A percentile compares a stretch with the other conserved stretches of the same genome.
These are phyloP conservation scores for Mycena crocata DNA, from an alignment of 768 basidiomycete genomes.

Conservation along the genomic window DNA sequence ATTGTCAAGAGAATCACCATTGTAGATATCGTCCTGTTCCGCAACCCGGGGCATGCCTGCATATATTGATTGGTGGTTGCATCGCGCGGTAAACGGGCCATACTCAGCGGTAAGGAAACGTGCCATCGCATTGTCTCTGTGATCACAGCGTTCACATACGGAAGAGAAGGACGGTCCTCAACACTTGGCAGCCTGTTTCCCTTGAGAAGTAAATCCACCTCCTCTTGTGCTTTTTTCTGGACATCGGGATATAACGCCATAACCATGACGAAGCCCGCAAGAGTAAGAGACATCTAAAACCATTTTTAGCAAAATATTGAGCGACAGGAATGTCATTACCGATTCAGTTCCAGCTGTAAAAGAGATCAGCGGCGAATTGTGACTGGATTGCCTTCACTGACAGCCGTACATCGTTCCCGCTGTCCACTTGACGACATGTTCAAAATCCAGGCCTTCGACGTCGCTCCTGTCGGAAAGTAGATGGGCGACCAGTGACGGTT, in stretches of 20 bases:
- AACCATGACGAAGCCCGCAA: conserved; percentile 2
- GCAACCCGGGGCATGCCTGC: conserved; percentile 4
- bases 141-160: conserved; percentile 36
- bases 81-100: not conserved
- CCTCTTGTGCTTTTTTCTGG: conserved; percentile 32
- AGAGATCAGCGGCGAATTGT: not conserved
- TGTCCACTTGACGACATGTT: conserved; percentile 7
- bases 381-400: not conserved
- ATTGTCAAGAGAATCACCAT: not conserved
- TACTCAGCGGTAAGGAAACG: conserved; percentile 42
- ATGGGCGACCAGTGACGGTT: conserved; percentile 14
- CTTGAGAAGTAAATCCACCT: conserved; percentile 33
- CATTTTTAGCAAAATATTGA: not conserved
- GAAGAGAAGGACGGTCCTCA: conserved; percentile 9
- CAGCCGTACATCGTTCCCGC: conserved; percentile 11
- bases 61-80: too few relatives aligned
- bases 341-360: conserved; percentile 14
- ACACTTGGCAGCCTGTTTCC: conserved; percentile 11
- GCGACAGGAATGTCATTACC: not conserved
- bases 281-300: conserved; percentile 1
- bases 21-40: conserved; percentile 15
- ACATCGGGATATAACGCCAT: conserved; percentile 15
- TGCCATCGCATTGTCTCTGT: conserved; percentile 48
- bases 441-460: conserved; percentile 10
- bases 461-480: not conserved